A percentile compares a stretch with the other conserved stretches of the same genome.
phyloP scores from a whole-genome alignment of 306 rosid species.

The Quercus parvula region DNA sequence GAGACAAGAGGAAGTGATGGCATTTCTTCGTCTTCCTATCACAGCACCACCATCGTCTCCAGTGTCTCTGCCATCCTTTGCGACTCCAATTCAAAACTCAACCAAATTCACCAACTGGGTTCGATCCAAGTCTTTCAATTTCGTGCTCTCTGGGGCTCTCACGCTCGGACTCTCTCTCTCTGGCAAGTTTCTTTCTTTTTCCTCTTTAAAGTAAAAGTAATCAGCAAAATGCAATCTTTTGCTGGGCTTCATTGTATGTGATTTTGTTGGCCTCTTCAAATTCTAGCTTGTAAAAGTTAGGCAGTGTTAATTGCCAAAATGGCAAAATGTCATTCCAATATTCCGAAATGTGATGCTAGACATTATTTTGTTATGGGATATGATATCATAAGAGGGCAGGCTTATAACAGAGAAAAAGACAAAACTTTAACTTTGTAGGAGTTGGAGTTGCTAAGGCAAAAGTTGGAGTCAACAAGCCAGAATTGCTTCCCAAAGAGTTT shows the following conservation, averaged over 20 bases:
- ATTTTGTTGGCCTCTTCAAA: neutral
- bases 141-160: slow-evolving; percentile 64
- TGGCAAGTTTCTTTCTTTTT: slow-evolving; percentile 28
- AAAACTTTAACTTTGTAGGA: slow-evolving; percentile 27
- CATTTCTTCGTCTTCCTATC: slow-evolving; percentile 35
- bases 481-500: slow-evolving; percentile 82
- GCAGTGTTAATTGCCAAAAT: neutral
- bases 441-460: slow-evolving; percentile 61
- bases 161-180: slow-evolving; percentile 59
- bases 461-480: slow-evolving; percentile 88
- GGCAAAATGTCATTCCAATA: neutral
- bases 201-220: too few species aligned
- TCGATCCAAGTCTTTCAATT: slow-evolving; percentile 46
- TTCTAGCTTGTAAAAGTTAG: neutral
- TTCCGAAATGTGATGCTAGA: neutral
- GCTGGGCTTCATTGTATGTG: neutral
- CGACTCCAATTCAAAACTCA: slow-evolving; percentile 9
- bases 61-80: slow-evolving; percentile 21
- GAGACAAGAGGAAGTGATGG: slow-evolving; percentile 24
- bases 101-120: slow-evolving; percentile 20
- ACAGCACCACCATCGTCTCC: slow-evolving; percentile 15
- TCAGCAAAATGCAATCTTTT: neutral
- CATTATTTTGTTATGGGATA: neutral
- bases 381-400: neutral
- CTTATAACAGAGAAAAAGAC: neutral